Conservation (phyloP, 208 protist genomes). For the Porcisia deanei region DNA sequence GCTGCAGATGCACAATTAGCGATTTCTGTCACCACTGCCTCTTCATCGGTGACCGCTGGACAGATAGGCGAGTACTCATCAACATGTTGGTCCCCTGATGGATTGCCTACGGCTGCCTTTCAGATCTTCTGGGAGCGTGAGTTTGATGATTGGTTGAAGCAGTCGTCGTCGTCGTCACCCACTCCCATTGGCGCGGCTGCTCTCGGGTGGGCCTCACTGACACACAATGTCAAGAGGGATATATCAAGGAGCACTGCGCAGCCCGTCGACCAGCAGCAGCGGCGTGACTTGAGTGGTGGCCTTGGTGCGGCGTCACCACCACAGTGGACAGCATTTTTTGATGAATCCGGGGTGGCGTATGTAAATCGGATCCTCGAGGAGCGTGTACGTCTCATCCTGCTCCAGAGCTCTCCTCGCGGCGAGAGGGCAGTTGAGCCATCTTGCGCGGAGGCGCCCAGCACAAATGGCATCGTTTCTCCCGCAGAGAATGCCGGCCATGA, state of each 20-base stretch:
- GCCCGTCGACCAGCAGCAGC: not conserved
- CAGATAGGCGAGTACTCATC: not conserved
- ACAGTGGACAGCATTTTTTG: not conserved
- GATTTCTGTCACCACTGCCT: not conserved
- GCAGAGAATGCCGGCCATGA: not conserved
- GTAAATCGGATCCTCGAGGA: conserved; percentile 13
- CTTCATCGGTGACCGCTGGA: not conserved
- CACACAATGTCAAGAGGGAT: not conserved
- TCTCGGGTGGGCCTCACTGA: conserved; percentile 6
- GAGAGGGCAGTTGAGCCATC: not conserved
- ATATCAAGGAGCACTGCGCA: not conserved
- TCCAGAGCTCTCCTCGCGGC: not conserved
- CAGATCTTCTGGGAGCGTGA: conserved; percentile 20
- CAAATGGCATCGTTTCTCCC: not conserved
- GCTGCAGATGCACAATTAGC: not conserved
- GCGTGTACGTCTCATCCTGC: conserved; percentile 1
- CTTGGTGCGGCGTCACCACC: not conserved
- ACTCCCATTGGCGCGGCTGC: not conserved
- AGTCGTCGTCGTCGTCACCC: not conserved
- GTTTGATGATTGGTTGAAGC: conserved; percentile 13
- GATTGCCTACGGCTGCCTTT: conserved; percentile 14
- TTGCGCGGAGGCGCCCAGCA: not conserved
- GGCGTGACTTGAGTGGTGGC: not conserved
- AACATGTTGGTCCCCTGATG: conserved; percentile 11
- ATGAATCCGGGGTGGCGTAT: conserved; percentile 7